Evolutionary conservation across 768 basidiomycete genomes (phyloP).

Genomic region (Boletus huronensis): DNA sequence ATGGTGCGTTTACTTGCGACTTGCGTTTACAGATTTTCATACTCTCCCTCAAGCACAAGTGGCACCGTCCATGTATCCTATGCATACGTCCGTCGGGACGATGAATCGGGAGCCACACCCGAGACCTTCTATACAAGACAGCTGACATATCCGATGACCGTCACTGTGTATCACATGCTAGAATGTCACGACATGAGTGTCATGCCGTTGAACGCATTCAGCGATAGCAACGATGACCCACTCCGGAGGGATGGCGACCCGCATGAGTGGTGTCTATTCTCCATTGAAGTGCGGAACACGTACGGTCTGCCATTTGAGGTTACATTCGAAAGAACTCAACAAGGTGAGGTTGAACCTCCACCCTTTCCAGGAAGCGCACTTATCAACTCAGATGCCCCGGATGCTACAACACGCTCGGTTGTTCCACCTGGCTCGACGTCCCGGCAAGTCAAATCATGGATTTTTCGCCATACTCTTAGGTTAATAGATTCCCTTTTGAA

Average conservation of each 20-base stretch:
- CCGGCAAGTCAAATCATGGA: constrained; percentile 46
- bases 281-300: constrained; percentile 86
- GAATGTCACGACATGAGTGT: constrained; percentile 84
- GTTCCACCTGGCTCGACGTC: constrained; percentile 89
- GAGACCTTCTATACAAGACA: constrained; percentile 82
- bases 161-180: constrained; percentile 95
- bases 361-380: neutral
- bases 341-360: constrained; percentile 41
- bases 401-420: constrained; percentile 46
- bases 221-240: constrained; percentile 19
- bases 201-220: constrained; percentile 48
- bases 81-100: constrained; percentile 54
- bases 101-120: constrained; percentile 29
- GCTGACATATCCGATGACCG: constrained; percentile 80
- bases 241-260: constrained; percentile 45
- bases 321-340: constrained; percentile 62
- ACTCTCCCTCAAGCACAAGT: constrained; percentile 50
- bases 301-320: constrained; percentile 93
- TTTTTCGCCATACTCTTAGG: neutral
- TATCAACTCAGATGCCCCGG: constrained; percentile 36
- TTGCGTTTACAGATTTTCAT: neutral
- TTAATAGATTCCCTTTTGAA: constrained; percentile 2
- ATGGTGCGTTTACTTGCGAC: constrained; percentile 60
- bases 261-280: constrained; percentile 80
- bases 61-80: constrained; percentile 86